These are phyloP conservation scores for Dissophora ornata DNA, from an alignment of 192 early-diverging fungal genomes.

Conservation along the genomic window DNA sequence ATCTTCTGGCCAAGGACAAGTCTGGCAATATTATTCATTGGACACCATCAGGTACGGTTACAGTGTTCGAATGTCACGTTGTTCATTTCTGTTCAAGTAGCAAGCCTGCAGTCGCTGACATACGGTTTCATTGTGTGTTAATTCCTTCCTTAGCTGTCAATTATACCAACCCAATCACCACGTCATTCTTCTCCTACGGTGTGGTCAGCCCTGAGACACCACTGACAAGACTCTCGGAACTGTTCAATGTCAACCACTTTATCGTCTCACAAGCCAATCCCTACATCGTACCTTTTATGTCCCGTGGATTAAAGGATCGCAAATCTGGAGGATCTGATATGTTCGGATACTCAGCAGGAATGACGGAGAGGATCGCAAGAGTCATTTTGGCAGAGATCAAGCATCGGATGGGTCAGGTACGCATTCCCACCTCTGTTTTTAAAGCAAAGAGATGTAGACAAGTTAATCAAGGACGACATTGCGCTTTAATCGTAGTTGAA, in stretches of 20 bases:
- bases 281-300: conserved; percentile 74
- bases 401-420: conserved; percentile 72
- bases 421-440: too few relatives aligned
- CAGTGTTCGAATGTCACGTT: too few relatives aligned
- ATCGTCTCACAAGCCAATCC: conserved; percentile 84
- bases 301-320: conserved; percentile 57
- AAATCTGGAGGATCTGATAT: conserved; percentile 36
- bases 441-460: too few relatives aligned
- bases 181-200: conserved; percentile 41
- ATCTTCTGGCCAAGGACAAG: conserved; percentile 78
- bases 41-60: conserved; percentile 62
- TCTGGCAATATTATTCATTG: conserved; percentile 74
- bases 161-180: conserved; percentile 38
- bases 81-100: not conserved
- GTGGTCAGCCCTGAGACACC: conserved; percentile 68
- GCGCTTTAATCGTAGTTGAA: conserved; percentile 58
- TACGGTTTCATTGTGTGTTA: not conserved
- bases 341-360: conserved; percentile 30
- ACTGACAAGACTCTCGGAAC: conserved; percentile 72
- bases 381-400: conserved; percentile 70
- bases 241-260: conserved; percentile 89
- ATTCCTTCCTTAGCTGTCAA: conserved; percentile 19
- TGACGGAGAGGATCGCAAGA: conserved; percentile 56
- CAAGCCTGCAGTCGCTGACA: not conserved
- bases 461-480: too few relatives aligned